phyloP scores from a whole-genome alignment of 805 yeast species.

The Ogataea thermomethanolica region DNA sequence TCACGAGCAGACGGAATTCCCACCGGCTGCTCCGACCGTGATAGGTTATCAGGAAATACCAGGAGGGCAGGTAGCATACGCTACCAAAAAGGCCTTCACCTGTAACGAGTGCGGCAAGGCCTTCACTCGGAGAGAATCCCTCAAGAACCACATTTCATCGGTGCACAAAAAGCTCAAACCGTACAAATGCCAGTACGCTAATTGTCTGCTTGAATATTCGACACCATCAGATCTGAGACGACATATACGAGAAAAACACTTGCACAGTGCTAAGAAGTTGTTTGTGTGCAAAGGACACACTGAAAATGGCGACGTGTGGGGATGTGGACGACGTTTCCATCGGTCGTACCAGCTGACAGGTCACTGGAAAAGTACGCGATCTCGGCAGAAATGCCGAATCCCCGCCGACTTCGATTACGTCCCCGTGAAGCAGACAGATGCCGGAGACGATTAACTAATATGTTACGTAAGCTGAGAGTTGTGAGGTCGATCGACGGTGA shows the following conservation, averaged over 20 bases:
- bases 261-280: constrained; percentile 6
- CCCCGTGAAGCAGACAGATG: constrained; percentile 7
- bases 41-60: too few species aligned
- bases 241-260: constrained; percentile 20
- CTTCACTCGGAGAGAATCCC: constrained; percentile 22
- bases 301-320: constrained; percentile 11
- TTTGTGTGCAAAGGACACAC: constrained; percentile 16
- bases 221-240: constrained; percentile 23
- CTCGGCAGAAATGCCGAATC: constrained; percentile 17
- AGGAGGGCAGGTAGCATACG: too few species aligned
- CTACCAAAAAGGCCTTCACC: constrained; percentile 6
- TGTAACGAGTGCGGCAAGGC: constrained; percentile 16
- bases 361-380: constrained; percentile 23
- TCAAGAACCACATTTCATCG: constrained; percentile 21
- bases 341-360: constrained; percentile 20
- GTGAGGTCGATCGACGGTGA: constrained; percentile 19
- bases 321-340: constrained; percentile 21
- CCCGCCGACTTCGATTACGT: constrained; percentile 17
- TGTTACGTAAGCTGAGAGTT: too few species aligned
- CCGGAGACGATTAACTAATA: too few species aligned
- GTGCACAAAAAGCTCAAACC: constrained; percentile 19
- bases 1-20: too few species aligned
- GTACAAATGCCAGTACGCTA: constrained; percentile 14
- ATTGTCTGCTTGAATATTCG: constrained; percentile 13
- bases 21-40: too few species aligned